These are phyloP conservation scores for Sisymbrium irio DNA, from an alignment of 345 rosid species.

Conservation along the genomic window DNA sequence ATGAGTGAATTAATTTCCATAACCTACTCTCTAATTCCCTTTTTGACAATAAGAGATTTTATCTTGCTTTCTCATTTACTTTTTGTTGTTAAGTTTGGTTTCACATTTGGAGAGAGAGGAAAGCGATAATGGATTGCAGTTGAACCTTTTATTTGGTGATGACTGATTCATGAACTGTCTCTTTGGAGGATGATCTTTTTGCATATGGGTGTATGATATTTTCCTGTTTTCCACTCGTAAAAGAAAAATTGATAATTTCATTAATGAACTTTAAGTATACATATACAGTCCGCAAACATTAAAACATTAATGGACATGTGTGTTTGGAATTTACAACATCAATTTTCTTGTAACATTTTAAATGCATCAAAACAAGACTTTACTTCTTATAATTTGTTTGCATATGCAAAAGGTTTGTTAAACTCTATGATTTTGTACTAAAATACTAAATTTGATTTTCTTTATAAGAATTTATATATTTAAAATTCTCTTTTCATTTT, in stretches of 20 bases:
- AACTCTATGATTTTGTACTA: background rate
- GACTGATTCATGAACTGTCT: slow-evolving; percentile 9
- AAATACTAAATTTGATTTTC: background rate
- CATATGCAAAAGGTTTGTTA: background rate
- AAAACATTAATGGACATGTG: background rate
- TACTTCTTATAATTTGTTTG: background rate
- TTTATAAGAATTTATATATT: background rate
- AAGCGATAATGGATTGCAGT: slow-evolving; percentile 17
- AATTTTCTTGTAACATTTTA: background rate
- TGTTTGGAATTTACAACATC: background rate
- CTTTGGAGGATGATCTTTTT: slow-evolving; percentile 8
- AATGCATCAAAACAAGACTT: background rate
- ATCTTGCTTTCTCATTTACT: slow-evolving; percentile 9
- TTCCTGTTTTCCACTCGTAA: background rate
- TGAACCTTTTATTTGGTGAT: slow-evolving; percentile 8
- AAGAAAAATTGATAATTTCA: background rate
- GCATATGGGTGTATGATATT: slow-evolving; percentile 14
- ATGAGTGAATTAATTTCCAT: background rate
- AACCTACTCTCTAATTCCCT: slow-evolving; percentile 25
- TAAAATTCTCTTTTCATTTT: background rate
- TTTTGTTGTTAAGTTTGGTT: slow-evolving; percentile 18
- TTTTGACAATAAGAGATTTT: slow-evolving; percentile 12
- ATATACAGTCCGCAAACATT: background rate
- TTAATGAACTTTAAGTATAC: background rate
- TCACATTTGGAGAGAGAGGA: slow-evolving; percentile 19